Conservation (phyloP, 345 rosid species). For the Balakata baccata region DNA sequence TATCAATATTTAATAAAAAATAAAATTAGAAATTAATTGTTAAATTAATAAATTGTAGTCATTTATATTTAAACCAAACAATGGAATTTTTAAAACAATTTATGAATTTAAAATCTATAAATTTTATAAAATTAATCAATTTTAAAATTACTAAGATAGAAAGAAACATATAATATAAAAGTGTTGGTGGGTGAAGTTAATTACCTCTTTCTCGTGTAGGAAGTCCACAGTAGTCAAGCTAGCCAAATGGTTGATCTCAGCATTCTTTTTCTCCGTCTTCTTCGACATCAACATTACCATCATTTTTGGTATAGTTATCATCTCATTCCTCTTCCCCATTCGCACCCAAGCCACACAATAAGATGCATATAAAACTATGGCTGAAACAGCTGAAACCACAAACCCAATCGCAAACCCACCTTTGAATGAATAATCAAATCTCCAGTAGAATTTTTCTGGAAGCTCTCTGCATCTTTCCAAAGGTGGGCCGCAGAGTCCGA, state of each 20-base stretch:
- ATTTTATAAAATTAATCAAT: too few species aligned
- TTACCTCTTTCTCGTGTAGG: neutral
- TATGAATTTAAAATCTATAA: too few species aligned
- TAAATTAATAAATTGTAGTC: too few species aligned
- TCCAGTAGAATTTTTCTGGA: neutral
- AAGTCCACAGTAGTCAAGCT: neutral
- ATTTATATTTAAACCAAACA: too few species aligned
- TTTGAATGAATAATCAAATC: neutral
- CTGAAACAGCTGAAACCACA: neutral
- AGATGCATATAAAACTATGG: neutral
- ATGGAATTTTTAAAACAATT: too few species aligned
- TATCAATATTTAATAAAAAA: too few species aligned
- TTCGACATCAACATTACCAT: neutral
- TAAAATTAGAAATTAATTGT: too few species aligned
- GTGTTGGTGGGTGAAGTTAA: too few species aligned
- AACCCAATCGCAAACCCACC: slow-evolving; percentile 10
- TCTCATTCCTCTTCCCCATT: neutral
- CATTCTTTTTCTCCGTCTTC: neutral
- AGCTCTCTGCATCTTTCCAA: neutral
- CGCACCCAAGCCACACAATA: slow-evolving; percentile 1
- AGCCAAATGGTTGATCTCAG: neutral
- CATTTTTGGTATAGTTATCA: neutral
- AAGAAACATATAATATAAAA: too few species aligned
- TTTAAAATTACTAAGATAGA: too few species aligned
- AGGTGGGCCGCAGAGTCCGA: slow-evolving; percentile 22